These are phyloP conservation scores for Entoloma clypeatum DNA, from an alignment of 1,284 basidiomycete genomes.

Conservation along the genomic window DNA sequence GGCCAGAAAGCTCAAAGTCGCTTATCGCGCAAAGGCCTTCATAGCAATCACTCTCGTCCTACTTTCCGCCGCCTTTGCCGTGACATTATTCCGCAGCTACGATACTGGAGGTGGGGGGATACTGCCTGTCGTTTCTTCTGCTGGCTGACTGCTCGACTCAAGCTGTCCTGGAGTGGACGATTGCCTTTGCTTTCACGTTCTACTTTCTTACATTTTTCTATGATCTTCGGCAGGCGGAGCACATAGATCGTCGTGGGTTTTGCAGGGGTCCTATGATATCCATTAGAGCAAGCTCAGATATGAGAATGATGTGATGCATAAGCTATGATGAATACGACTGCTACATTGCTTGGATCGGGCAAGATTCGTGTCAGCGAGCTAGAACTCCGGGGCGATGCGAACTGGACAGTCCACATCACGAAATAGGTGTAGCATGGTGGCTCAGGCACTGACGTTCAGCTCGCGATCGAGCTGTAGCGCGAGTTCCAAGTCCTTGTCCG, in stretches of 20 bases:
- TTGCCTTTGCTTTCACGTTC: slow-evolving; percentile 67
- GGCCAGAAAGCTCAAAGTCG: slow-evolving; percentile 43
- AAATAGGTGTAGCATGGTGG: no score
- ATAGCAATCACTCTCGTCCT: slow-evolving; percentile 55
- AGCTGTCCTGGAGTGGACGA: slow-evolving; percentile 70
- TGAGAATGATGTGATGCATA: background rate
- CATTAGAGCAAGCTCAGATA: background rate
- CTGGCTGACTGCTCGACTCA: background rate
- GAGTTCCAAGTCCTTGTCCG: slow-evolving; percentile 36
- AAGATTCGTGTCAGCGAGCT: no score
- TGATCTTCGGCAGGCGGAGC: slow-evolving; percentile 58
- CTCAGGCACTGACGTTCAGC: slow-evolving; percentile 31
- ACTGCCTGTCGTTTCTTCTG: background rate
- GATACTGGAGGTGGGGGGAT: slow-evolving; percentile 47
- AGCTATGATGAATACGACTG: no score
- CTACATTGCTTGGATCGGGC: no score
- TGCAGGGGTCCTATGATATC: slow-evolving; percentile 20
- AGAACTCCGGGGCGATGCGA: no score
- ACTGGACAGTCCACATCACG: no score
- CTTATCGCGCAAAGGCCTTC: slow-evolving; percentile 59
- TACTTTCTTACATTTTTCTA: slow-evolving; percentile 66
- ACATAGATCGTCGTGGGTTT: slow-evolving; percentile 39
- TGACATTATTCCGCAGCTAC: slow-evolving; percentile 41
- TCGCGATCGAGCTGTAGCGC: slow-evolving; percentile 42
- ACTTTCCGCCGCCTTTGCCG: slow-evolving; percentile 59